A percentile compares a stretch with the other conserved stretches of the same genome.
Evolutionary conservation across 257 asterid species (phyloP).

Genomic region (Buddleja alternifolia): DNA sequence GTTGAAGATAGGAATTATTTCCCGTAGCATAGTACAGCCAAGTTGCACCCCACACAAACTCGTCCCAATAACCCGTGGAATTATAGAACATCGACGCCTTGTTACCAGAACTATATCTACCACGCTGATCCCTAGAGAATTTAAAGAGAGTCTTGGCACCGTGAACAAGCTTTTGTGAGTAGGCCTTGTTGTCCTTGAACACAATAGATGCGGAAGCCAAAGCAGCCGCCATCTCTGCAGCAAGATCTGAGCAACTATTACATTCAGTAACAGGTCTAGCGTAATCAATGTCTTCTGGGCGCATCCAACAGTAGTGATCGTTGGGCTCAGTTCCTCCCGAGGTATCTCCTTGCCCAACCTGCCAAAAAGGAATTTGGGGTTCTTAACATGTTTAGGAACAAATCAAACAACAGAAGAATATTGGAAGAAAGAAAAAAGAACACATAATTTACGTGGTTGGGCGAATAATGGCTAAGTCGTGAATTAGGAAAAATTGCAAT

Average conservation of each 20-base stretch:
- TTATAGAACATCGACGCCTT: slow-evolving; percentile 78
- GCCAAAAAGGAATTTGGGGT: slow-evolving; percentile 25
- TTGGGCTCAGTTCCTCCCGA: slow-evolving; percentile 62
- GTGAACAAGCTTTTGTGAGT: slow-evolving; percentile 90
- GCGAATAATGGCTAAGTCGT: too few species aligned
- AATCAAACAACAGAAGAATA: too few species aligned
- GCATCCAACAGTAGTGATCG: slow-evolving; percentile 94
- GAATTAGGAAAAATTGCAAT: too few species aligned
- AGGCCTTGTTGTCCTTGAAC: slow-evolving; percentile 86
- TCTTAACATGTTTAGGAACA: too few species aligned
- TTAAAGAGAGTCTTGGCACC: slow-evolving; percentile 88
- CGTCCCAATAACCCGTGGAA: slow-evolving; percentile 84
- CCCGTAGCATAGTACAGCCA: slow-evolving; percentile 99
- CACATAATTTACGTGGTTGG: too few species aligned
- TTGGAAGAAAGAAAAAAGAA: too few species aligned
- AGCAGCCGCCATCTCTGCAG: slow-evolving; percentile 98
- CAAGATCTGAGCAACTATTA: slow-evolving; percentile 80
- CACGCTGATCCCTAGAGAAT: slow-evolving; percentile 85
- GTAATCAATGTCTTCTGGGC: slow-evolving; percentile 93
- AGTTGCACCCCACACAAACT: slow-evolving; percentile 90
- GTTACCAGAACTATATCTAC: slow-evolving; percentile 70
- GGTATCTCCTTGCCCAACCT: slow-evolving; percentile 92
- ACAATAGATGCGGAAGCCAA: slow-evolving; percentile 97
- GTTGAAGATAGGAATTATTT: slow-evolving; percentile 75
- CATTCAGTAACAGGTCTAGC: slow-evolving; percentile 67